Percentiles rank a stretch among this genome's conserved stretches.
phyloP scores from a whole-genome alignment of 2,329 filamentous ascomycete species.

The Fusarium sulawesiense region DNA sequence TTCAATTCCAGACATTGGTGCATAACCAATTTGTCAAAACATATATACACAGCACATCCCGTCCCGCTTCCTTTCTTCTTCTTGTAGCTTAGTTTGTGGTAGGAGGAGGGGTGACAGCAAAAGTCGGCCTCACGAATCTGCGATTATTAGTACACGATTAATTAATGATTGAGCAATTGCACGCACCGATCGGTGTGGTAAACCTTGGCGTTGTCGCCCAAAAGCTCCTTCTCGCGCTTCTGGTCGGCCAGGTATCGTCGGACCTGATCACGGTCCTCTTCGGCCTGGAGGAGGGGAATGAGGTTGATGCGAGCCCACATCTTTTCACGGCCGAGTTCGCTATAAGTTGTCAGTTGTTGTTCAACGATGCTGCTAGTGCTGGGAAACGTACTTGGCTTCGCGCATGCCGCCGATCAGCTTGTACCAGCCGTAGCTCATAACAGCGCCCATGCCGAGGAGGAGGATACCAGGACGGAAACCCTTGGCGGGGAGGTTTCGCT shows the following conservation, averaged over 20 bases:
- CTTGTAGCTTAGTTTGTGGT: conserved; percentile 61
- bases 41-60: conserved; percentile 43
- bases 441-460: conserved; percentile 77
- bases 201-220: conserved; percentile 84
- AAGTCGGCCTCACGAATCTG: conserved; percentile 86
- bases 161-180: not conserved
- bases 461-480: conserved; percentile 88
- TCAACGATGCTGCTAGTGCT: too few species aligned
- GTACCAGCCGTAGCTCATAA: conserved; percentile 94
- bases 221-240: conserved; percentile 87
- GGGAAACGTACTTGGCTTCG: conserved; percentile 83
- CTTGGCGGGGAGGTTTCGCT: conserved; percentile 92
- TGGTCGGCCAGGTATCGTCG: conserved; percentile 87
- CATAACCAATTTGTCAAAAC: conserved; percentile 33
- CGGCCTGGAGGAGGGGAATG: conserved; percentile 92
- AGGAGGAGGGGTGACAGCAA: conserved; percentile 75
- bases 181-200: conserved; percentile 90
- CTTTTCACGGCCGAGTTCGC: conserved; percentile 95
- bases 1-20: conserved; percentile 24
- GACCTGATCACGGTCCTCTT: conserved; percentile 96
- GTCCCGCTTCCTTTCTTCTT: conserved; percentile 7
- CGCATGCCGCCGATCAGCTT: conserved; percentile 83
- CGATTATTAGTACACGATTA: not conserved
- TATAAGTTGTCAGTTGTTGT: conserved; percentile 52
- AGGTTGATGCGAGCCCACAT: conserved; percentile 98